Base-by-base conservation (phyloP, 225 moss, liverwort and hornwort genomes). In the Neckera pumila region DNA sequence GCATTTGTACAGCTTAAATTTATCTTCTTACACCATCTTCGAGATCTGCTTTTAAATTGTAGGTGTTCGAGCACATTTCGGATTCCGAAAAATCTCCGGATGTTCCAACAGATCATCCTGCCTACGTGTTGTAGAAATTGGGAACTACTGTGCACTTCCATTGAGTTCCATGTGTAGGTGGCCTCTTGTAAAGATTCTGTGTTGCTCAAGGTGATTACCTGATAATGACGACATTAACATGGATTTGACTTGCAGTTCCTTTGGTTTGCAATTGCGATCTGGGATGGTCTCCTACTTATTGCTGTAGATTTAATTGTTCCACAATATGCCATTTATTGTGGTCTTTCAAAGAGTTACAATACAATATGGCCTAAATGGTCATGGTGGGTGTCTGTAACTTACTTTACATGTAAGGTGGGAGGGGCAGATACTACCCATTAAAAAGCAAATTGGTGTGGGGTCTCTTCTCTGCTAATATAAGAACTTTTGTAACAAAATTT, bases 1-100 rank as follows among this genome's bases (percentile, higher is more conserved):
- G 53, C 82, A 84, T 88, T 88, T 92, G 93, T 92, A 92, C 84
- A 93, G 93, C 85, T 83, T 90, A 36, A 84, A 66, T 80, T 28
- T 38, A 70, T 82, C 63, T 65, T 84, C 59, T 65, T 63, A 74
- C 62, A 74, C 62, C 82, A 64, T 82, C 40, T 40, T 78, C 64
- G 47, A 67, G 85, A 90, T 85, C 84, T 81, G 45, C 87, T 60
- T 87, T 49, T n/a, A 76, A 74, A 73, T 86, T 81, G 88, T 85
- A 47, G 82, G 60, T 79, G 51, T 76, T 86, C 42, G 82, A 65
- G 74, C 67, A 64, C 83, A 83, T 73, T 71, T 71, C 71, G 87
- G 79, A 83, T 40, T 40, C 85, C 60, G 12, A 59, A 86, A 57
- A 69, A 49, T 61, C 20, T 83, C 82, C 75, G 9, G 89, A 85